Evolutionary conservation across 163 green algal species (phyloP), one percentile per base, ranked within the genome.

Genomic region (Scenedesmus sp.): DNA sequence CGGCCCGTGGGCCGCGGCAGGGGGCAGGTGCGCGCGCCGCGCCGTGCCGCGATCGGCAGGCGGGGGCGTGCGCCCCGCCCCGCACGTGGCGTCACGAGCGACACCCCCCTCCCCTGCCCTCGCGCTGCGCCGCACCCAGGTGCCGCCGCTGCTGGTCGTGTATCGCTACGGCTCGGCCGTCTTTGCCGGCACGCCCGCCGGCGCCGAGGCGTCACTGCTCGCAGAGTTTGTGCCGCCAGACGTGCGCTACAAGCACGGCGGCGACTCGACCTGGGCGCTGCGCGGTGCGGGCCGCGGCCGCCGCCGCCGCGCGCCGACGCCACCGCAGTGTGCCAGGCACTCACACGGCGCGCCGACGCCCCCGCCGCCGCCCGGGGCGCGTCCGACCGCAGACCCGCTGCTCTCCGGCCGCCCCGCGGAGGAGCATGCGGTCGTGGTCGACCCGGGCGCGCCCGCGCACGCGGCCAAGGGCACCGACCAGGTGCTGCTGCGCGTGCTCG

Each of bases 191-290:
- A 67, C 36, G 9, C 15, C 20, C 18, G 15, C 51, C 15, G 11
- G 14, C n/a, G 6, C n/a, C 3, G 69, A 77, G 69, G 34, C 54
- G 15, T 26, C 3, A 6, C 22, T 58, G 69, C 66, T 77, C 22
- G 54, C 57, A 0, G n/a, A 44, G 0, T 56, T 53, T 10, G 54
- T 77, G 34, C 69, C 69, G 39, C 39, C 39, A 10, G 10, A 10
- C 39, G 56, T 77, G 54, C 34, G 54, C 9, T 77, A 77, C 69
- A 67, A 65, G 33, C 50, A 53, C 48, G 69, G 69, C n/a, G 69
- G 69, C 3, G 33, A 76, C 58, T 47, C 29, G 4, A 36, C 58
- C 24, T 66, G 58, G 58, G 42, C 26, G 3, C 26, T 66, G 58
- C 42, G 58, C 44, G 58, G 14, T 20, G 36, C 51, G 64, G 57